These are phyloP conservation scores for Diaporthe sp. DNA, from an alignment of 2,329 filamentous ascomycete genomes.

Conservation along the genomic window DNA sequence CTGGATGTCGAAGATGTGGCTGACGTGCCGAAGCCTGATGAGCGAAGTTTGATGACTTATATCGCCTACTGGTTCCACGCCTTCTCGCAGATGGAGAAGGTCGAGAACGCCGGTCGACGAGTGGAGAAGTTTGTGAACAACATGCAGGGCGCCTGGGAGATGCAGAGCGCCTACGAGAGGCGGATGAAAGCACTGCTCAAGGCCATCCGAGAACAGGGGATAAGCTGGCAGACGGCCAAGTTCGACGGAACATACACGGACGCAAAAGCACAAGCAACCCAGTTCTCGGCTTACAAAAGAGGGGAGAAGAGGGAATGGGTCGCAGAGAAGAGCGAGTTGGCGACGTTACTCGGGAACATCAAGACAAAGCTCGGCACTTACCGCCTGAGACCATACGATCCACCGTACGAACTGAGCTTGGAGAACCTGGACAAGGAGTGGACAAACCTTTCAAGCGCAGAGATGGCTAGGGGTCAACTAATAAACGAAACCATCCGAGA, in stretches of 20 bases:
- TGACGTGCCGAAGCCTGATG: conserved; percentile 95
- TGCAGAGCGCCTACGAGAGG: conserved; percentile 96
- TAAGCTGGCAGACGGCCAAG: conserved; percentile 81
- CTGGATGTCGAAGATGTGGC: conserved; percentile 98
- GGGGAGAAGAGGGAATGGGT: conserved; percentile 96
- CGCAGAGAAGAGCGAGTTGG: conserved; percentile 95
- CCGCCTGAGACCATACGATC: conserved; percentile 89
- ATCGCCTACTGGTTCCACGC: conserved; percentile 99
- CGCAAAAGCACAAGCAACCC: conserved; percentile 85
- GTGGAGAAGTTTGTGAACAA: conserved; percentile 99
- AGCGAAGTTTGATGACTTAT: conserved; percentile 98
- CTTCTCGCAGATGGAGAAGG: conserved; percentile 98
- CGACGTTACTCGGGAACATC: conserved; percentile 94
- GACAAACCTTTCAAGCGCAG: conserved; percentile 82
- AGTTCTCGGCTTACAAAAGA: conserved; percentile 91
- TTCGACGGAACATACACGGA: conserved; percentile 95
- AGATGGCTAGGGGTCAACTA: conserved; percentile 89
- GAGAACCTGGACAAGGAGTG: conserved; percentile 88
- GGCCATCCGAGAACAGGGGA: conserved; percentile 79
- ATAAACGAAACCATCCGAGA: conserved; percentile 99
- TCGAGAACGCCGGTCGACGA: conserved; percentile 94
- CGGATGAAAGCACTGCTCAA: conserved; percentile 87
- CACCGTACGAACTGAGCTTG: conserved; percentile 84
- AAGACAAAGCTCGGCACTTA: conserved; percentile 99
- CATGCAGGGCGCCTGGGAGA: conserved; percentile 99